Percentiles rank a stretch among this genome's conserved stretches.
These are phyloP conservation scores for Cudoniella acicularis DNA, from an alignment of 495 filamentous ascomycete species.

Conservation along the genomic window DNA sequence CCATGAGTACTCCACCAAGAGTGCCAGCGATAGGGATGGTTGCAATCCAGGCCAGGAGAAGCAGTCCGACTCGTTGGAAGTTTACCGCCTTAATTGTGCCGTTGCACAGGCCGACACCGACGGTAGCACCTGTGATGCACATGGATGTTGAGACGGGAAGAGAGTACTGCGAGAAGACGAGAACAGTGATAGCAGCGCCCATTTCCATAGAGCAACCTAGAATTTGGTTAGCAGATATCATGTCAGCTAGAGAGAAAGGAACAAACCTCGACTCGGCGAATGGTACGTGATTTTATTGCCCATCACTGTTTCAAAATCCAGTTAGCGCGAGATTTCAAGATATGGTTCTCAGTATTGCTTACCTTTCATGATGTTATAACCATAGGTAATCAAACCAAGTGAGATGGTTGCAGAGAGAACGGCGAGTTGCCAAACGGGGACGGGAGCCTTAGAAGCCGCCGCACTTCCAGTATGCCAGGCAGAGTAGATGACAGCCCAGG, in stretches of 20 bases:
- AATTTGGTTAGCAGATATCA: no score
- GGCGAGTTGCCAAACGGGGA: slow-evolving; percentile 65
- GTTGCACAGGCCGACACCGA: slow-evolving; percentile 61
- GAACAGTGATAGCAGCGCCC: slow-evolving; percentile 63
- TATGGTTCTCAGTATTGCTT: not conserved
- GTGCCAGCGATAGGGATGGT: slow-evolving; percentile 55
- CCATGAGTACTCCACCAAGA: slow-evolving; percentile 54
- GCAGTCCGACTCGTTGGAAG: slow-evolving; percentile 55
- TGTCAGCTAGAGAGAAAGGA: no score
- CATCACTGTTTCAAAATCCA: slow-evolving; percentile 33
- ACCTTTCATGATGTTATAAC: slow-evolving; percentile 67
- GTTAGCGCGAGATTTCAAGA: not conserved
- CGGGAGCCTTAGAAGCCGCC: slow-evolving; percentile 43
- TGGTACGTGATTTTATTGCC: slow-evolving; percentile 68
- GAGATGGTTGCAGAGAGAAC: slow-evolving; percentile 54
- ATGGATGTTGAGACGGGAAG: slow-evolving; percentile 59
- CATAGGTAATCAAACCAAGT: slow-evolving; percentile 66
- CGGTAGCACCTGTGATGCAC: slow-evolving; percentile 58
- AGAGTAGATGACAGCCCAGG: slow-evolving; percentile 64
- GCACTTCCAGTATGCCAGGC: slow-evolving; percentile 55
- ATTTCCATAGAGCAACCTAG: slow-evolving; percentile 70
- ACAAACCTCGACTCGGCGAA: slow-evolving; percentile 63
- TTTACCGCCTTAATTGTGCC: slow-evolving; percentile 55
- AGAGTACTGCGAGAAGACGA: slow-evolving; percentile 56
- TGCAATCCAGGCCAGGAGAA: slow-evolving; percentile 55